Conservation (phyloP, 140 eudicot genomes). For the Artemisia princeps region DNA sequence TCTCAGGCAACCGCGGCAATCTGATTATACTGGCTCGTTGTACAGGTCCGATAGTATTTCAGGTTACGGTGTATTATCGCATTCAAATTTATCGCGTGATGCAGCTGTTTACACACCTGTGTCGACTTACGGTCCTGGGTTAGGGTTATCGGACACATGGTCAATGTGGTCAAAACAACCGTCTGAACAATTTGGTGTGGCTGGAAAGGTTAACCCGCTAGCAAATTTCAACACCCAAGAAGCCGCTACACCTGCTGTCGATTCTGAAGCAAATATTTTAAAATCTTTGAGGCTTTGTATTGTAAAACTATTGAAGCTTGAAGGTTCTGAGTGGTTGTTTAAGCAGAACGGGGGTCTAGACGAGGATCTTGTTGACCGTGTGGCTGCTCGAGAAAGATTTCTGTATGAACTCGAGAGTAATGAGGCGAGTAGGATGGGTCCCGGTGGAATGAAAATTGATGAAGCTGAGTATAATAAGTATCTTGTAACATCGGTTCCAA, state of each 20-base stretch:
- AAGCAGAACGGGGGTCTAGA: conserved; percentile 74
- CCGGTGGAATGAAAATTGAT: conserved; percentile 25
- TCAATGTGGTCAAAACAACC: conserved; percentile 86
- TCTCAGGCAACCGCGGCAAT: conserved; percentile 21
- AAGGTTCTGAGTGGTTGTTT: conserved; percentile 90
- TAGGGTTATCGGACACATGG: conserved; percentile 38
- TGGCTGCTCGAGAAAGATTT: conserved; percentile 74
- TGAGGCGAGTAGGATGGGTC: conserved; percentile 33
- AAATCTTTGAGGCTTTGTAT: conserved; percentile 64
- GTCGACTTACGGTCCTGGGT: conserved; percentile 28
- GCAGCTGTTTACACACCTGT: conserved; percentile 48
- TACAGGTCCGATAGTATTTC: conserved; percentile 46
- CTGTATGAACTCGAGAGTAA: conserved; percentile 53
- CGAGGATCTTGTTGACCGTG: conserved; percentile 90
- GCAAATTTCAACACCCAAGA: conserved; percentile 34
- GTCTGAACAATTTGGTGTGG: conserved; percentile 80
- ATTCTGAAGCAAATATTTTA: conserved; percentile 56
- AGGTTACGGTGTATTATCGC: conserved; percentile 25
- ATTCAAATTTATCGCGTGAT: conserved; percentile 38
- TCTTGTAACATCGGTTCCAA: conserved; percentile 62
- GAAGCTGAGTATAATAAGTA: conserved; percentile 35
- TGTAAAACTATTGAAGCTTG: conserved; percentile 58
- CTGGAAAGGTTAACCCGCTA: conserved; percentile 30
- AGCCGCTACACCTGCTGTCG: conserved; percentile 30
- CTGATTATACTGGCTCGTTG: conserved; percentile 33